Conservation (phyloP, 345 rosid genomes). For the Passiflora organensis region DNA sequence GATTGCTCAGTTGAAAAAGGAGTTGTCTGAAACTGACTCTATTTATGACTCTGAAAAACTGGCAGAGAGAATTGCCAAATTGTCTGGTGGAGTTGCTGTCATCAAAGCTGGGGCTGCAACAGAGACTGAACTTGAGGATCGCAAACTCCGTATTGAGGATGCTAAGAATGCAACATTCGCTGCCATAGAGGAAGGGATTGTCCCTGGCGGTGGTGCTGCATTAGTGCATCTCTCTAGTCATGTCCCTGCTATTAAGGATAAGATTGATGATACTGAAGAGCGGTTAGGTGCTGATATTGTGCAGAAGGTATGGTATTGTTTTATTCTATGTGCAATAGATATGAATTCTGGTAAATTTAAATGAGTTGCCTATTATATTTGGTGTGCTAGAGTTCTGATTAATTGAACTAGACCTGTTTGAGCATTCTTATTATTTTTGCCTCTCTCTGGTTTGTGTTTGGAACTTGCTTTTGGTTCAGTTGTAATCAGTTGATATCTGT, state of each 20-base stretch:
- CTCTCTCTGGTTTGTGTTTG: too few relatives aligned
- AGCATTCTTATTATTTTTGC: too few relatives aligned
- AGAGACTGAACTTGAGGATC: constrained; percentile 94
- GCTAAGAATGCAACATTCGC: constrained; percentile 98
- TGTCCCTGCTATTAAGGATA: constrained; percentile 74
- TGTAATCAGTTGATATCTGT: neutral
- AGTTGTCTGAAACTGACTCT: constrained; percentile 85
- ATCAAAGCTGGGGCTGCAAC: constrained; percentile 98
- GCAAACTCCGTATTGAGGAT: constrained; percentile 89
- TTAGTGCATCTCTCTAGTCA: constrained; percentile 70
- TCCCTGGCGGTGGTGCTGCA: constrained; percentile 96
- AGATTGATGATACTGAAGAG: constrained; percentile 72
- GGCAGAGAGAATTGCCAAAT: constrained; percentile 92
- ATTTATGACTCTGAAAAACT: constrained; percentile 80
- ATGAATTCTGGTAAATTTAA: neutral
- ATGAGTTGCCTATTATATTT: neutral
- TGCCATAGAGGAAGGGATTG: constrained; percentile 97
- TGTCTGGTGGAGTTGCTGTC: constrained; percentile 97
- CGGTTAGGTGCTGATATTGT: constrained; percentile 91
- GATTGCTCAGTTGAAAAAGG: constrained; percentile 76
- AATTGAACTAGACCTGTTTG: too few relatives aligned
- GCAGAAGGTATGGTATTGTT: constrained; percentile 58
- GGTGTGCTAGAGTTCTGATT: too few relatives aligned
- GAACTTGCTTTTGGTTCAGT: too few relatives aligned
- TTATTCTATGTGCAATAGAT: neutral